Conservation (phyloP, 257 asterid species). For the Nicotiana sylvestris region DNA sequence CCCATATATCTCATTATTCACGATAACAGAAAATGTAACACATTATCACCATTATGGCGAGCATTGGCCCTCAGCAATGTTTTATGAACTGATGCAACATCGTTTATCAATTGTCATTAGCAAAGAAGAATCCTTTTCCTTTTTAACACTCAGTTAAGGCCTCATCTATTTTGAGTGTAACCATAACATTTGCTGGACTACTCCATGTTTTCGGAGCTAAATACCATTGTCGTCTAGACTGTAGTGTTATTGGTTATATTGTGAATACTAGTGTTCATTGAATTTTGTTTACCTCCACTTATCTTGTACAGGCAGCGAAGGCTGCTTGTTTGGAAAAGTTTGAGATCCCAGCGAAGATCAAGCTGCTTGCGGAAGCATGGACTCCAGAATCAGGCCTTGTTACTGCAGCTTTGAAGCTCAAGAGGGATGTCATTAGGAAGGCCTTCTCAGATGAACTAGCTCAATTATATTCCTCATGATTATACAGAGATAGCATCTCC, state of each 20-base stretch:
- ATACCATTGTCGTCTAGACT: not conserved
- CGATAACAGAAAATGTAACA: not conserved
- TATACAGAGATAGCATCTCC: not conserved
- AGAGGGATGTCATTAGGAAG: slow-evolving; percentile 62
- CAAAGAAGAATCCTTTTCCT: not conserved
- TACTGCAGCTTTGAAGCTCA: slow-evolving; percentile 50
- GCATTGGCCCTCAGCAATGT: not conserved
- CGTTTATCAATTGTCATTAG: not conserved
- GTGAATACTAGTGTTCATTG: not conserved
- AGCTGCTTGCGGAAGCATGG: slow-evolving; percentile 44
- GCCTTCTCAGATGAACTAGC: slow-evolving; percentile 65
- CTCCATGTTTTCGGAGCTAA: not conserved
- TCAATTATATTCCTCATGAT: slow-evolving; percentile 53
- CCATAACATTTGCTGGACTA: not conserved
- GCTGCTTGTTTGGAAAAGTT: slow-evolving; percentile 40
- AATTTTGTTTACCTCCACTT: not conserved
- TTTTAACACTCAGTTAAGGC: not conserved
- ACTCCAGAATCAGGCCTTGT: slow-evolving; percentile 53
- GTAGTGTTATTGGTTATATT: not conserved
- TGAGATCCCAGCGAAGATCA: slow-evolving; percentile 46
- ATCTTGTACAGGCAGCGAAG: slow-evolving; percentile 35
- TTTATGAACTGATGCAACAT: not conserved
- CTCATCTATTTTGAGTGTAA: not conserved
- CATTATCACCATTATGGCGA: not conserved
- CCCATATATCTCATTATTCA: not conserved